A percentile compares a stretch with the other conserved stretches of the same genome.
Conservation (phyloP, 2,329 filamentous ascomycete species). For the Cryphonectria carpinicola region DNA sequence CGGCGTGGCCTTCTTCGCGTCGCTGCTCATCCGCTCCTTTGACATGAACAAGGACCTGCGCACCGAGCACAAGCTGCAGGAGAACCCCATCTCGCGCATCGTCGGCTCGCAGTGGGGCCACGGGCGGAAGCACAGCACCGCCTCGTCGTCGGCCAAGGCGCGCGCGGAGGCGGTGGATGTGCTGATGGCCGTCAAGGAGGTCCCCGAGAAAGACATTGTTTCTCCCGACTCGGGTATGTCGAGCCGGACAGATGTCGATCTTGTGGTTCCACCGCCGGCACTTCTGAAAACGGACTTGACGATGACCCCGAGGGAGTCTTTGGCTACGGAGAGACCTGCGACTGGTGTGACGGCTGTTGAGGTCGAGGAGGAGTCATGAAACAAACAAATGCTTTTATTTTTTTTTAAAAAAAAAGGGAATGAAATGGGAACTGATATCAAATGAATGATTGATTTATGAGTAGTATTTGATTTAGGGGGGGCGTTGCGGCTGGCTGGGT, state of each 20-base stretch:
- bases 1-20: constrained; percentile 53
- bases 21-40: constrained; percentile 54
- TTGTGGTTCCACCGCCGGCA: not conserved
- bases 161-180: not conserved
- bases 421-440: not conserved
- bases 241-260: not conserved
- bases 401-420: not conserved
- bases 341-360: not conserved
- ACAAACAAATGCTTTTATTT: not conserved
- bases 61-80: constrained; percentile 52
- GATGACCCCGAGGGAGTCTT: not conserved
- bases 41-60: constrained; percentile 51
- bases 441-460: not conserved
- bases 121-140: not conserved
- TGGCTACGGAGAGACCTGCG: not conserved
- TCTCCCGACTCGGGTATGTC: not conserved
- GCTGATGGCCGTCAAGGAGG: not conserved
- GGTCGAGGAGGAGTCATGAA: not conserved
- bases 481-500: not conserved
- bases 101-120: constrained; percentile 22
- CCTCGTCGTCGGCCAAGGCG: not conserved
- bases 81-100: constrained; percentile 31
- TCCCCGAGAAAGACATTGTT: not conserved
- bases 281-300: not conserved
- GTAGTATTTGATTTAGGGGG: not conserved